Conservation (phyloP, 805 yeast genomes). For the Sugiyamaella marilandica region DNA sequence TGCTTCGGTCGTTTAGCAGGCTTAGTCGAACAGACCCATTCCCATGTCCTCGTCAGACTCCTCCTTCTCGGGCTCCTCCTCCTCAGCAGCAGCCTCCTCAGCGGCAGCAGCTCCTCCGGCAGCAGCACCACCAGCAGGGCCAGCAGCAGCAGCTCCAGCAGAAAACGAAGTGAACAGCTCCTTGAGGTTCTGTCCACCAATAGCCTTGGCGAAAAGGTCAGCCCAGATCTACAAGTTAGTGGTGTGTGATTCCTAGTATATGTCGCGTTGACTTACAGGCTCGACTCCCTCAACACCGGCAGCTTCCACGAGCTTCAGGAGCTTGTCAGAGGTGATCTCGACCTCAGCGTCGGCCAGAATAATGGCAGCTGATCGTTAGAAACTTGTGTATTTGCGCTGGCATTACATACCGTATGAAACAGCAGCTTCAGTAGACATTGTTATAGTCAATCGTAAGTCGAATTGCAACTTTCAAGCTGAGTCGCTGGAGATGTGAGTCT, state of each 20-base stretch:
- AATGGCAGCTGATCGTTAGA: slow-evolving; percentile 64
- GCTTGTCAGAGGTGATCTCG: slow-evolving; percentile 86
- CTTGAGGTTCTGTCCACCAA: slow-evolving; percentile 78
- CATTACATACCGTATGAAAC: slow-evolving; percentile 60
- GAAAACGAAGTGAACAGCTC: slow-evolving; percentile 64
- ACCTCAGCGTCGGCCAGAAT: slow-evolving; percentile 96
- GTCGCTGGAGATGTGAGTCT: background rate
- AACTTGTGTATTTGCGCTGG: background rate
- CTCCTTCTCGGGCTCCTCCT: slow-evolving; percentile 50
- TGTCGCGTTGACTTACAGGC: slow-evolving; percentile 32
- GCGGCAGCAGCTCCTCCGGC: slow-evolving; percentile 62
- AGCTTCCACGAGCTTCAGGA: slow-evolving; percentile 68
- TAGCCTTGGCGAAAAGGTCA: slow-evolving; percentile 82
- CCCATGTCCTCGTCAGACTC: slow-evolving; percentile 86
- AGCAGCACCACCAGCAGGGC: slow-evolving; percentile 58
- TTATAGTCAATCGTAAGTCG: slow-evolving; percentile 6
- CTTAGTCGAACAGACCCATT: slow-evolving; percentile 86
- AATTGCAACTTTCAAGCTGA: background rate
- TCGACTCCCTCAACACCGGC: slow-evolving; percentile 77
- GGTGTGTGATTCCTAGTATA: background rate
- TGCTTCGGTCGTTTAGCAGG: slow-evolving; percentile 2
- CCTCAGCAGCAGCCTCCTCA: slow-evolving; percentile 55
- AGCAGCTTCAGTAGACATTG: slow-evolving; percentile 55
- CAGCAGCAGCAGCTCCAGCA: slow-evolving; percentile 68
- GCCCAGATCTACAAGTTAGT: slow-evolving; percentile 58